These are phyloP conservation scores for Paramecium biaurelia DNA, from an alignment of 73 alveolate genomes.

Conservation along the genomic window DNA sequence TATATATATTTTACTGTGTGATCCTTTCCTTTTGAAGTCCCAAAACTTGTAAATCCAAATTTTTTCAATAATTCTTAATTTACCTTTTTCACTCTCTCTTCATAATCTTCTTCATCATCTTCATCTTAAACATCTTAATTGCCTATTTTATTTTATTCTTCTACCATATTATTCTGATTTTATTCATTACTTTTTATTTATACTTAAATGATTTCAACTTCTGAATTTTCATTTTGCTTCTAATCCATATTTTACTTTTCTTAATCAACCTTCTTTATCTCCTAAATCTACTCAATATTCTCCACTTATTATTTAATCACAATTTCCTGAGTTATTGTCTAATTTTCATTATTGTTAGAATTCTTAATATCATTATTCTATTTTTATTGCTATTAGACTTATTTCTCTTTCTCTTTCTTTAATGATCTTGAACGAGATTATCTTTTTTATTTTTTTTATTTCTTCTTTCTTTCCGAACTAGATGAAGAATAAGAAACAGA, in stretches of 20 bases:
- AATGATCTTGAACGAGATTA: background rate
- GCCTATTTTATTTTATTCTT: slow-evolving; percentile 16
- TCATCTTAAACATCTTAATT: slow-evolving; percentile 15
- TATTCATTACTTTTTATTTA: background rate
- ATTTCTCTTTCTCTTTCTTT: background rate
- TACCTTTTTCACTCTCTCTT: slow-evolving; percentile 10
- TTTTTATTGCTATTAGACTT: background rate
- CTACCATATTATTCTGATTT: background rate
- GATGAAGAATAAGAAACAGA: background rate
- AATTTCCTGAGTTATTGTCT: background rate
- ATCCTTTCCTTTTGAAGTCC: slow-evolving; percentile 63
- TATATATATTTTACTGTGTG: background rate
- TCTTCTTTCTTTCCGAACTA: background rate
- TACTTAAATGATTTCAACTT: background rate
- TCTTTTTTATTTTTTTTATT: background rate
- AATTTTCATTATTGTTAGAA: background rate
- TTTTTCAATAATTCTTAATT: slow-evolving; percentile 31
- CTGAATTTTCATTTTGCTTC: background rate
- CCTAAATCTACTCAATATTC: background rate
- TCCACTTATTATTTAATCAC: background rate
- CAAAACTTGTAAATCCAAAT: slow-evolving; percentile 49
- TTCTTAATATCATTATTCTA: background rate
- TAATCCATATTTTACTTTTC: background rate
- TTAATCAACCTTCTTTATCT: background rate
- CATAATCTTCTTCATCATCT: slow-evolving; percentile 57